Conservation (phyloP, 2,329 filamentous ascomycete genomes). For the Hypoxylon sp. region DNA sequence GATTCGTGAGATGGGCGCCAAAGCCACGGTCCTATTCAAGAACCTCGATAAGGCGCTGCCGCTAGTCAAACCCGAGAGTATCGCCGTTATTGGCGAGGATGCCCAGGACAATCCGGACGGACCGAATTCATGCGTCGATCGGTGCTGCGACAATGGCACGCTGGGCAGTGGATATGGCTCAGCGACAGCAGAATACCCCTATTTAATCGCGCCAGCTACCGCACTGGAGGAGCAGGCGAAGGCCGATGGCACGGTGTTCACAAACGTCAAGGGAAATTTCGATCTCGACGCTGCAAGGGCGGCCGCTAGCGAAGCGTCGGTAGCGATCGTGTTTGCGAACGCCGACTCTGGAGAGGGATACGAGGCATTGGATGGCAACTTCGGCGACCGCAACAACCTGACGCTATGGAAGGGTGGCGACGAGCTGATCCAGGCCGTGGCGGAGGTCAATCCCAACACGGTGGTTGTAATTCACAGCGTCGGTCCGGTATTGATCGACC, state of each 20-base stretch:
- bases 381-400: conserved; percentile 90
- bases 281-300: conserved; percentile 42
- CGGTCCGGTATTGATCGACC: conserved; percentile 81
- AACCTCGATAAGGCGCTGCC: conserved; percentile 62
- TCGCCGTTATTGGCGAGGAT: conserved; percentile 84
- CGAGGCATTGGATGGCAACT: conserved; percentile 82
- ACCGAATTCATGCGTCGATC: conserved; percentile 81
- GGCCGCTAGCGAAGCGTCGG: conserved; percentile 41
- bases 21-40: conserved; percentile 85
- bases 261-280: conserved; percentile 64
- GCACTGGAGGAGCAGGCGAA: conserved; percentile 73
- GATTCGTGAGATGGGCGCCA: conserved; percentile 80
- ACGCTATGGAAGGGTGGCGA: conserved; percentile 89
- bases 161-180: conserved; percentile 83
- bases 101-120: conserved; percentile 80
- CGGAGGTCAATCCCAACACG: conserved; percentile 82
- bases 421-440: conserved; percentile 80
- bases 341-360: conserved; percentile 89
- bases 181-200: conserved; percentile 78
- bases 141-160: conserved; percentile 69
- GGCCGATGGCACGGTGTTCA: conserved; percentile 67
- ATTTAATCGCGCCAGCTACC: conserved; percentile 78
- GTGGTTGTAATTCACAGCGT: conserved; percentile 90
- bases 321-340: conserved; percentile 80
- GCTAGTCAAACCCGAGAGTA: conserved; percentile 73